Evolutionary conservation across 1,284 basidiomycete species (phyloP), one percentile per base, ranked within the genome.

Genomic region (Polyporus tsugae): DNA sequence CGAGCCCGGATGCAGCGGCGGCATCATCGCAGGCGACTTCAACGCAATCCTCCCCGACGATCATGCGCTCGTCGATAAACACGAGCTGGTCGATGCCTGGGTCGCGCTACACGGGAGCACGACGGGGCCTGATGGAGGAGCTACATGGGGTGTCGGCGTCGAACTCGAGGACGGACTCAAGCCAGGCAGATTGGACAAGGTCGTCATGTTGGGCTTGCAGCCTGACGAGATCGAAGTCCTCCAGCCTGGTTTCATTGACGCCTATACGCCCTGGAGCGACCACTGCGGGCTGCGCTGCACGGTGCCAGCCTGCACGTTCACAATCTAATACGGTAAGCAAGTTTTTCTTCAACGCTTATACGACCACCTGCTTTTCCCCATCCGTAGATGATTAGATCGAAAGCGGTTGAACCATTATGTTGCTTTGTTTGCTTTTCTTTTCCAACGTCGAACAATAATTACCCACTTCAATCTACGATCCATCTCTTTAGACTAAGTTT

Each of bases 11-110:
- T 57, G 53, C 53, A n/a, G 53, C 33, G 53, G 53, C 53, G 53
- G 53, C 53, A 35, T 57, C n/a, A 57, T 57, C 53, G 53, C 53
- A 57, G 53, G 53, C 7, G 53, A 57, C 29, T 57, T 57, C 53
- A 57, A 57, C 53, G 53, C 53, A 19, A 35, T 29, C 53, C n/a
- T 9, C 22, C 29, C 53, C 17, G 2, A 2, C 22, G 53, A 57
- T 57, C 19, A 33, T 57, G 3, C 53, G 53, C 53, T 57, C 53
- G 53, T 57, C 53, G 53, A 29, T 1, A 29, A 25, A 22, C 33
- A 33, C 33, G 53, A 17, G 22, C 29, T 57, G 9, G 53, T 57
- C 53, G 53, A 57, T 25, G 53, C 53, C 29, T 57, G 53, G 53
- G 53, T 57, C 53, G 29, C 22, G 53, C 53, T 57, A 11, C 29